Evolutionary conservation across 78 protist genomes (phyloP).

Genomic region (Dictyostelium brefeldianum): DNA sequence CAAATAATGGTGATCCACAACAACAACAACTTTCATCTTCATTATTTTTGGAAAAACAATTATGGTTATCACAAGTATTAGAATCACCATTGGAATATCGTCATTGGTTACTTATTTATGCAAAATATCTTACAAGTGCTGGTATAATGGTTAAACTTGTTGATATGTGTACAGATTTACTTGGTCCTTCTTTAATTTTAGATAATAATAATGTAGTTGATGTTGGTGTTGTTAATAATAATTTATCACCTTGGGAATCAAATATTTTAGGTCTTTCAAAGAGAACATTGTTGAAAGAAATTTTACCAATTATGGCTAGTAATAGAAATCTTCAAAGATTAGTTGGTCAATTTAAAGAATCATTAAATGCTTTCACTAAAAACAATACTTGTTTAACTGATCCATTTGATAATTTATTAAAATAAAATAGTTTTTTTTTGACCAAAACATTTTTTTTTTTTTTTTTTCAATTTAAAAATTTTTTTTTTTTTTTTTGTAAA

Average conservation of each 20-base stretch:
- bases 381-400: neutral
- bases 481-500: too few relatives aligned
- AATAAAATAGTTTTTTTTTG: neutral
- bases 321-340: slow-evolving; percentile 65
- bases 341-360: slow-evolving; percentile 70
- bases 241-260: slow-evolving; percentile 39
- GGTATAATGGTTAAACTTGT: slow-evolving; percentile 17
- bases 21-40: slow-evolving; percentile 40
- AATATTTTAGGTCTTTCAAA: slow-evolving; percentile 26
- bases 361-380: slow-evolving; percentile 16
- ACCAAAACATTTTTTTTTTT: too few relatives aligned
- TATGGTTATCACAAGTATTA: slow-evolving; percentile 37
- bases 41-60: slow-evolving; percentile 54
- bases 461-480: too few relatives aligned
- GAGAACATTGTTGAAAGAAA: slow-evolving; percentile 31
- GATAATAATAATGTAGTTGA: neutral
- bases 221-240: neutral
- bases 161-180: slow-evolving; percentile 50
- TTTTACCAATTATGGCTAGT: slow-evolving; percentile 42
- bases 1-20: neutral
- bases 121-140: slow-evolving; percentile 3
- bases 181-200: slow-evolving; percentile 40
- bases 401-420: slow-evolving; percentile 17
- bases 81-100: slow-evolving; percentile 36
- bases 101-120: slow-evolving; percentile 56